Base-by-base conservation (phyloP, 306 rosid genomes). In the Trichosanthes cucumerina region DNA sequence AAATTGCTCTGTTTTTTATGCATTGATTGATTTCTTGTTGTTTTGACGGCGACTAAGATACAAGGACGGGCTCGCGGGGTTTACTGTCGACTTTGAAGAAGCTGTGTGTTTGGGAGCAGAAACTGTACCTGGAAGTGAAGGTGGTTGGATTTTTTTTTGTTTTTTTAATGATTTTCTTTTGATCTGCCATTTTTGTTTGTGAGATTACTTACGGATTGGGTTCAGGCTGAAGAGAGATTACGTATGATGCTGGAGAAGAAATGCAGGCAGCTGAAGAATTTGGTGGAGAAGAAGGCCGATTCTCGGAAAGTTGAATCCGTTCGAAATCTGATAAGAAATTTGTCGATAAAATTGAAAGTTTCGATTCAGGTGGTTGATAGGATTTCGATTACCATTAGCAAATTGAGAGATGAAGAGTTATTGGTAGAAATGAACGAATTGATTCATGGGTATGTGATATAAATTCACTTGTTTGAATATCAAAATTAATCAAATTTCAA, bases 91-190 rank as follows among this genome's bases (percentile, higher is more conserved):
- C 90, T 76, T 78, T 94, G 79, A 86, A 83, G 85, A 90, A 85
- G 82, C 84, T 94, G 1, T 86, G 79, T 24, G 49, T 88, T 81
- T 90, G 98, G 98, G 98, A 94, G 89, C 88, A 88, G 84, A 94
- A 94, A 81, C 87, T 94, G 5, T 89, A 90, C 52, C 79, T 82
- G 38, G 97, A 94, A 86, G 97, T 94, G 68, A 92, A 94, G 97
- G 97, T 92, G 71, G 34, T 21, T 14, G 5, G n/a, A n/a, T n/a
- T n/a, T n/a, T n/a, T n/a, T n/a, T n/a, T 6, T 81, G 2, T 13
- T 11, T 26, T 0, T 38, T n/a, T n/a, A 68, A 41, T 69, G 52
- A 3, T 3, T 69, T 41, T n/a, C 2, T 9, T 69, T 18, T 50
- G 58, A 21, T 33, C 69, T 38, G 33, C 15, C 77, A 12, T 72